A percentile compares a stretch with the other conserved stretches of the same genome.
These are phyloP conservation scores for Alternaria conjuncta DNA, from an alignment of 2,329 filamentous ascomycete genomes.

Conservation along the genomic window DNA sequence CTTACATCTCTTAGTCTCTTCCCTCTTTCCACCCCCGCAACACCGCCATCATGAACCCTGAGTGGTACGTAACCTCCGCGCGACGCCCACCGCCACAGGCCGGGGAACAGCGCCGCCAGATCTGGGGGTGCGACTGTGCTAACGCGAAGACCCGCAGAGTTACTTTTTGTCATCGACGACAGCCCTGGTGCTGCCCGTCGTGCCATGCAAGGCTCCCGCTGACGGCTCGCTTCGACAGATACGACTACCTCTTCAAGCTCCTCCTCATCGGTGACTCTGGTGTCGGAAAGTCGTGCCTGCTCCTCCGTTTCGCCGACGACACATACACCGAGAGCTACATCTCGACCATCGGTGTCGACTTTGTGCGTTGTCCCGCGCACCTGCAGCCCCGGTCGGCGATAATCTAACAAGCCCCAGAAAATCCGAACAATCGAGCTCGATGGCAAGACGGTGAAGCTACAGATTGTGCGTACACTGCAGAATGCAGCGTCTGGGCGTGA, in stretches of 20 bases:
- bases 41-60: constrained; percentile 79
- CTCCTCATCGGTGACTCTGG: constrained; percentile 99
- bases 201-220: constrained; percentile 21
- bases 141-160: constrained; percentile 35
- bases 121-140: constrained; percentile 25
- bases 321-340: constrained; percentile 99
- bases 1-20: constrained; percentile 14
- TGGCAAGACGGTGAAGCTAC: constrained; percentile 99
- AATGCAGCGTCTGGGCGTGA: not conserved
- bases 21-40: constrained; percentile 14
- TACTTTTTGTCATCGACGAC: constrained; percentile 10
- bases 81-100: constrained; percentile 39
- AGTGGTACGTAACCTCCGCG: constrained; percentile 73
- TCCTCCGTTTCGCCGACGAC: constrained; percentile 87
- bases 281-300: constrained; percentile 99
- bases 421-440: constrained; percentile 99
- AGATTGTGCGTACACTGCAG: constrained; percentile 68
- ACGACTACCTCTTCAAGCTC: constrained; percentile 99
- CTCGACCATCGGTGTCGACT: constrained; percentile 99
- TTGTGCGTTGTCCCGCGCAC: constrained; percentile 52
- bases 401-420: constrained; percentile 69
- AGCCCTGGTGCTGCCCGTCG: constrained; percentile 3
- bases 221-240: constrained; percentile 65
- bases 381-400: constrained; percentile 41
- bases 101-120: constrained; percentile 14